A percentile compares a stretch with the other conserved stretches of the same genome.
Conservation (phyloP, 2,329 filamentous ascomycete genomes). For the Microdochium bolleyi region DNA sequence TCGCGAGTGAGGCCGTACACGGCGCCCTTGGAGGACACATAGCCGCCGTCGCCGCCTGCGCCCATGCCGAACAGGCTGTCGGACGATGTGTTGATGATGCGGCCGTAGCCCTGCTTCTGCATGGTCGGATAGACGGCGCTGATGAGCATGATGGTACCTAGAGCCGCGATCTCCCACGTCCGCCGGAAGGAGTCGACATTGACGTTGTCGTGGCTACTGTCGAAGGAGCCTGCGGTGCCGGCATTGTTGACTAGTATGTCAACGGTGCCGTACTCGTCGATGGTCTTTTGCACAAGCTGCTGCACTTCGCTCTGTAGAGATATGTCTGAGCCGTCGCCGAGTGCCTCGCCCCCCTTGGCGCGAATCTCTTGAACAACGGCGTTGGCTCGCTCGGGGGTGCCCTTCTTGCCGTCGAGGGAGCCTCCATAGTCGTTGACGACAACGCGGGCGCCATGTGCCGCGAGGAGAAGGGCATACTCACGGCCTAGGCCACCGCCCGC, state of each 20-base stretch:
- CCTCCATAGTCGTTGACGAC: conserved; percentile 10
- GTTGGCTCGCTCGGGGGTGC: conserved; percentile 5
- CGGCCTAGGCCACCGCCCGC: conserved; percentile 14
- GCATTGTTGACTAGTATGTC: conserved; percentile 2
- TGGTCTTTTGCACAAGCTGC: too few species aligned
- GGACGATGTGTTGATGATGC: conserved; percentile 7
- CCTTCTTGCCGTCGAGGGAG: conserved; percentile 3
- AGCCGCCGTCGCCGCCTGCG: conserved; percentile 8
- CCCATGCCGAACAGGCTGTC: conserved; percentile 10
- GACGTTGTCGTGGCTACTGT: conserved; percentile 3
- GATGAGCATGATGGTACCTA: conserved; percentile 6
- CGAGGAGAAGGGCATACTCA: conserved; percentile 12
- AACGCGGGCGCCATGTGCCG: conserved; percentile 7
- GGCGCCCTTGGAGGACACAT: conserved; percentile 7
- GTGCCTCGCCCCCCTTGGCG: conserved; percentile 5
- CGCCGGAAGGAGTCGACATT: conserved; percentile 6
- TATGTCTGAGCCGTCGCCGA: conserved; percentile 9
- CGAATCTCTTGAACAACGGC: conserved; percentile 10
- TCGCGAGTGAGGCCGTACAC: conserved; percentile 5
- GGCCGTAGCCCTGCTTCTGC: conserved; percentile 5
- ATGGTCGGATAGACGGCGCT: conserved; percentile 10
- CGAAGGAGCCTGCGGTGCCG: background rate
- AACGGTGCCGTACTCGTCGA: conserved; percentile 2
- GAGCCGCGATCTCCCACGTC: conserved; percentile 5
- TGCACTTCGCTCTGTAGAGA: background rate